These are phyloP conservation scores for Linanthus parryae DNA, from an alignment of 148 eudicot species.

Conservation along the genomic window DNA sequence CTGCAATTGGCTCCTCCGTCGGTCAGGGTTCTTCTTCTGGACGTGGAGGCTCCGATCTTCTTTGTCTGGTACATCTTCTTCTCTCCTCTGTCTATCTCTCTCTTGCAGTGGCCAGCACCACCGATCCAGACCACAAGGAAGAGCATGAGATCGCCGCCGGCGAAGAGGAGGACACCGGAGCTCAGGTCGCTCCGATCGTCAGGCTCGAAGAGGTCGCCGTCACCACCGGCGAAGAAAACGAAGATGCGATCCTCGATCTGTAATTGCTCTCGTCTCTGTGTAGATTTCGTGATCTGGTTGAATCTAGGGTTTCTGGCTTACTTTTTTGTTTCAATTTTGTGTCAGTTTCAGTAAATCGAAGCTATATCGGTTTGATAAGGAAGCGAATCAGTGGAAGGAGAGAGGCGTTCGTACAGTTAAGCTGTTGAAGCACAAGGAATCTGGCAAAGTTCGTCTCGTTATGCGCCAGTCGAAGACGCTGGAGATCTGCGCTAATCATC, in stretches of 20 bases:
- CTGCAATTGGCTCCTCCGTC: too few relatives aligned
- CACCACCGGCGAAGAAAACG: slow-evolving; percentile 79
- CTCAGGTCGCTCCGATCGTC: slow-evolving; percentile 75
- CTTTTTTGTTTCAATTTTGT: not conserved
- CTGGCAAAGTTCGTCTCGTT: slow-evolving; percentile 69
- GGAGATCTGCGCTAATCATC: slow-evolving; percentile 91
- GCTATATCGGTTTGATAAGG: slow-evolving; percentile 74
- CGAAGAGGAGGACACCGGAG: slow-evolving; percentile 85
- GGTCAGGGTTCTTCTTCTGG: too few relatives aligned
- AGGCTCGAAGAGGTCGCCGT: slow-evolving; percentile 66
- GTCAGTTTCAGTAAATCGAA: slow-evolving; percentile 41
- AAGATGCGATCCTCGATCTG: slow-evolving; percentile 71
- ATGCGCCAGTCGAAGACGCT: slow-evolving; percentile 91
- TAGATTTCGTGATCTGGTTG: slow-evolving; percentile 1
- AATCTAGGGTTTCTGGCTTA: not conserved
- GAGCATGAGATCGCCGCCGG: slow-evolving; percentile 38
- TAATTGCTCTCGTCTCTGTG: slow-evolving; percentile 13
- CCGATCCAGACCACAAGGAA: slow-evolving; percentile 48
- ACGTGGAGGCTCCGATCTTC: too few relatives aligned
- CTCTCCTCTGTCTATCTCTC: not conserved
- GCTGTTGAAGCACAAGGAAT: slow-evolving; percentile 75
- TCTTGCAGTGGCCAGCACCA: slow-evolving; percentile 36
- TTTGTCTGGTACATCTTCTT: too few relatives aligned
- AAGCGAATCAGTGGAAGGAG: slow-evolving; percentile 91
- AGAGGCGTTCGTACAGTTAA: slow-evolving; percentile 83